Conservation (phyloP, 768 basidiomycete genomes). For the Phlegmacium glaucopus region DNA sequence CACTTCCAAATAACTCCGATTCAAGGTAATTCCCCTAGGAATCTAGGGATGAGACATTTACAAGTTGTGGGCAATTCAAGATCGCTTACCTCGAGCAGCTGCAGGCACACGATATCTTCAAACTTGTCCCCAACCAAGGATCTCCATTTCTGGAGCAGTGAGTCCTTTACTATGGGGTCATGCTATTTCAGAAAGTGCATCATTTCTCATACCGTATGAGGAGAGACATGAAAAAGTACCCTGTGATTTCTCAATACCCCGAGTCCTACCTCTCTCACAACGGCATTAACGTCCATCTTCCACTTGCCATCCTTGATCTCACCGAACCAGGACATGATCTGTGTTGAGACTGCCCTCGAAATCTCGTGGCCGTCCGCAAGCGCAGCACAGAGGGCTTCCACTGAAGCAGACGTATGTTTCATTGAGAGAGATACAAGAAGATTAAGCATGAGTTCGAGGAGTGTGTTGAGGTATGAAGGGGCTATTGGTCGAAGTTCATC, state of each 20-base stretch:
- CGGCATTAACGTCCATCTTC: slow-evolving; percentile 57
- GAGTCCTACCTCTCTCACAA: slow-evolving; percentile 75
- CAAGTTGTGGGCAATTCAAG: not conserved
- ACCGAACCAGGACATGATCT: slow-evolving; percentile 86
- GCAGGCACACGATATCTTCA: slow-evolving; percentile 53
- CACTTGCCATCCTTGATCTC: slow-evolving; percentile 51
- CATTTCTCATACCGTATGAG: not conserved
- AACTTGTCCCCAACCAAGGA: slow-evolving; percentile 76
- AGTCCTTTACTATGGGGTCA: slow-evolving; percentile 50
- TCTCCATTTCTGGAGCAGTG: slow-evolving; percentile 69
- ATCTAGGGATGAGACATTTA: not conserved
- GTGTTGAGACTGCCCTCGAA: slow-evolving; percentile 51
- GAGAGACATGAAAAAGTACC: slow-evolving; percentile 29
- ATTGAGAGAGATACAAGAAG: slow-evolving; percentile 64
- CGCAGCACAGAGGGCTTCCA: slow-evolving; percentile 54
- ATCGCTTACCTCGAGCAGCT: slow-evolving; percentile 61
- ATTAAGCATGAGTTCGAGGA: slow-evolving; percentile 76
- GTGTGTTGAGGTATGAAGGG: slow-evolving; percentile 56
- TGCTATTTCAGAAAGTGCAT: slow-evolving; percentile 36
- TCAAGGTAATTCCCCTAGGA: slow-evolving; percentile 74
- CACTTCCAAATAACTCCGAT: slow-evolving; percentile 33
- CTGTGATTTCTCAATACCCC: slow-evolving; percentile 64
- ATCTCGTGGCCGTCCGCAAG: slow-evolving; percentile 77
- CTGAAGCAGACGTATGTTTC: slow-evolving; percentile 45
- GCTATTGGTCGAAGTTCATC: slow-evolving; percentile 75